Conservation (phyloP, 352 stramenopile species). For the Phytophthora fragariae region DNA sequence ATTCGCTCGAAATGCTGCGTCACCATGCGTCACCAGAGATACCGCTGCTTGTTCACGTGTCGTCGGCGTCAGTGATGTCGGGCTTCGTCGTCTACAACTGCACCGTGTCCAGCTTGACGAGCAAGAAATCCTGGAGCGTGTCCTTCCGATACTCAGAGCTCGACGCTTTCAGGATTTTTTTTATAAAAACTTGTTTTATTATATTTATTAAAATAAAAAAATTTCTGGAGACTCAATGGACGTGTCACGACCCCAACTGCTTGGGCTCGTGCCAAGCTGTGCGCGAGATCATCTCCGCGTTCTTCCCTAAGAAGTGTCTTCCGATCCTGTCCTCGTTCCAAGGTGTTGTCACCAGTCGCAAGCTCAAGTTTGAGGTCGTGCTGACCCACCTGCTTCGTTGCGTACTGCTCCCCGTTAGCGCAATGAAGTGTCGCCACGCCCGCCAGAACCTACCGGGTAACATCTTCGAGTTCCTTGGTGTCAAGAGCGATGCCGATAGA, state of each 20-base stretch:
- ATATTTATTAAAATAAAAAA: no score
- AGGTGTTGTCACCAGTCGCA: constrained; percentile 40
- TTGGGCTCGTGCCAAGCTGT: constrained; percentile 63
- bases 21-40: constrained; percentile 34
- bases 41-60: constrained; percentile 49
- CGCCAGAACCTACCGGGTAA: constrained; percentile 47
- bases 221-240: constrained; percentile 55
- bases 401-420: constrained; percentile 57
- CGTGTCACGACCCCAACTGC: constrained; percentile 59
- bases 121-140: constrained; percentile 48
- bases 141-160: constrained; percentile 71
- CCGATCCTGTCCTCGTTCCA: constrained; percentile 38
- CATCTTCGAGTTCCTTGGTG: constrained; percentile 62
- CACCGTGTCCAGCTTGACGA: constrained; percentile 45
- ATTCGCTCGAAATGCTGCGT: constrained; percentile 43
- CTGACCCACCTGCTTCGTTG: constrained; percentile 63
- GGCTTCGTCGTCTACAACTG: constrained; percentile 55
- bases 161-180: constrained; percentile 51
- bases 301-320: constrained; percentile 61
- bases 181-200: no score
- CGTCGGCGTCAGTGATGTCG: constrained; percentile 36
- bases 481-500: constrained; percentile 48
- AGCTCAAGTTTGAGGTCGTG: constrained; percentile 61
- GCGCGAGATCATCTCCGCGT: constrained; percentile 53
- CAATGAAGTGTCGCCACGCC: constrained; percentile 63